Percentiles rank a stretch among this genome's conserved stretches.
phyloP scores from a whole-genome alignment of 805 yeast genomes.

The Saccharomyces jurei region DNA sequence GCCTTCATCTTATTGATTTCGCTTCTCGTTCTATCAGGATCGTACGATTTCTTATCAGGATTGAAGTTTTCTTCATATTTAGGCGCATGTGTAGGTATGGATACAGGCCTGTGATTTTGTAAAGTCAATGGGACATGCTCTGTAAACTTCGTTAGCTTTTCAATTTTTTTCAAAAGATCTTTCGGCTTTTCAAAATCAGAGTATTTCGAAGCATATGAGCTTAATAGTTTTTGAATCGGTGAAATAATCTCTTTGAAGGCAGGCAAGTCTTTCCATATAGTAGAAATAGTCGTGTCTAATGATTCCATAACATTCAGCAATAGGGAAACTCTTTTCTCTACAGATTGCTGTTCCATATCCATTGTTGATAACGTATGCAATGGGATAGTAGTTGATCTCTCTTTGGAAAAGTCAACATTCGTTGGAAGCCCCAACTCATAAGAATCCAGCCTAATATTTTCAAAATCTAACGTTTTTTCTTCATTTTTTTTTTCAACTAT shows the following conservation, averaged over 20 bases:
- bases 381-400: slow-evolving; percentile 7
- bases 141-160: slow-evolving; percentile 42
- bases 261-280: slow-evolving; percentile 53
- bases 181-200: slow-evolving; percentile 28
- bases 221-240: slow-evolving; percentile 40
- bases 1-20: slow-evolving; percentile 77
- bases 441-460: slow-evolving; percentile 17
- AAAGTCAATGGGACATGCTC: slow-evolving; percentile 65
- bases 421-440: slow-evolving; percentile 12
- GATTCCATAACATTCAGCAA: slow-evolving; percentile 27
- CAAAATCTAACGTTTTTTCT: slow-evolving; percentile 1
- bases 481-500: slow-evolving; percentile 17
- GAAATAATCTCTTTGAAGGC: slow-evolving; percentile 52
- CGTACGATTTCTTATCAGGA: slow-evolving; percentile 89
- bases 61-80: slow-evolving; percentile 92
- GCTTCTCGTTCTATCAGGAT: slow-evolving; percentile 69
- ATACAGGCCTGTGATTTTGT: slow-evolving; percentile 76
- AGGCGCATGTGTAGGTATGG: slow-evolving; percentile 81
- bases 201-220: slow-evolving; percentile 34
- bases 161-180: slow-evolving; percentile 37
- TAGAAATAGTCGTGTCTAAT: slow-evolving; percentile 27
- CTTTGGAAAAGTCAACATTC: slow-evolving; percentile 4
- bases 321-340: slow-evolving; percentile 12
- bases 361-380: slow-evolving; percentile 22
- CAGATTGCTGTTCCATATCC: slow-evolving; percentile 23